Evolutionary conservation across 768 basidiomycete genomes (phyloP).

Genomic region (Boletus barrowsii): DNA sequence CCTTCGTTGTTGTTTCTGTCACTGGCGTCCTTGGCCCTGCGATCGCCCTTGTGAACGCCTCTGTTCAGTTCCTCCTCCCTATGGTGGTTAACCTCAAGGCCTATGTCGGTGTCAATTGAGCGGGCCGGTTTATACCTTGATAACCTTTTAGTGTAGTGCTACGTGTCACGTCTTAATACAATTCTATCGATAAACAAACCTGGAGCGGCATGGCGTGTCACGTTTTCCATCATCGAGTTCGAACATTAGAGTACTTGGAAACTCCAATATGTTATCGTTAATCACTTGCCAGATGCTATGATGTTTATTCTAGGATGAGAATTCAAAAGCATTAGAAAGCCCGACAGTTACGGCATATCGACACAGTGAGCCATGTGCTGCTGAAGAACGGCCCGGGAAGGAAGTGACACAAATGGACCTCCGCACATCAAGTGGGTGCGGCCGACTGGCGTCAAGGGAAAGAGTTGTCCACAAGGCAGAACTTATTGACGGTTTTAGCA

Average conservation of each 20-base stretch:
- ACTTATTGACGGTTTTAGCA: too few relatives aligned
- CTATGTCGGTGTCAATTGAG: background rate
- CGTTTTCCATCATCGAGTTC: background rate
- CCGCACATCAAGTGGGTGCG: too few relatives aligned
- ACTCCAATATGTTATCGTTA: too few relatives aligned
- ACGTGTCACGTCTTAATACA: conserved; percentile 2
- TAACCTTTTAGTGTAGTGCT: background rate
- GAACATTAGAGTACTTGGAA: background rate
- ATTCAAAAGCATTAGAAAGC: too few relatives aligned
- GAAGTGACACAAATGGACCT: too few relatives aligned
- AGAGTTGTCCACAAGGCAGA: too few relatives aligned
- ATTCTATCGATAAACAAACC: background rate
- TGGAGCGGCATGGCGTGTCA: background rate
- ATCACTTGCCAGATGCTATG: too few relatives aligned
- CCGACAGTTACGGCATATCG: too few relatives aligned
- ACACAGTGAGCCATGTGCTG: too few relatives aligned
- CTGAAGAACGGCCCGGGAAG: too few relatives aligned
- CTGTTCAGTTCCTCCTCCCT: background rate
- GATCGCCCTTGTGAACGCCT: background rate
- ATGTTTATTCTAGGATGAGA: too few relatives aligned
- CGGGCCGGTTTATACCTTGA: background rate
- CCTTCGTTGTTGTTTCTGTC: conserved; percentile 3
- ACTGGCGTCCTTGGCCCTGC: conserved; percentile 9
- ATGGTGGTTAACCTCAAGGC: conserved; percentile 1
- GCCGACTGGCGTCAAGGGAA: too few relatives aligned